Evolutionary conservation across 371 early-diverging fungal species (phyloP).

Genomic region (Mortierella sp.): DNA sequence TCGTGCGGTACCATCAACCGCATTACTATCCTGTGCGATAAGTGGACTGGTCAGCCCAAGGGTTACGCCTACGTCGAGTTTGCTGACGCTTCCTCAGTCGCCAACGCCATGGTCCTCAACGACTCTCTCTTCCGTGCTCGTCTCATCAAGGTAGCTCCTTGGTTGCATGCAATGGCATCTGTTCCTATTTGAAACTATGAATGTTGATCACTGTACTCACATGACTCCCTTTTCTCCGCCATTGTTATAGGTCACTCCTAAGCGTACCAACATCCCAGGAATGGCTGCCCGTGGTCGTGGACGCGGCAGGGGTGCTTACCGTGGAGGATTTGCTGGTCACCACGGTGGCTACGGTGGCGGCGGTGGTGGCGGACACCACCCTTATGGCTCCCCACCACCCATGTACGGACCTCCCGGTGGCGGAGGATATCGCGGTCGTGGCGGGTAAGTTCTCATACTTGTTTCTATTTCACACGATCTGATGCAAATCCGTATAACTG

Average conservation of each 20-base stretch:
- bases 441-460: slow-evolving; percentile 50
- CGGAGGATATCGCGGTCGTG: slow-evolving; percentile 66
- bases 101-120: slow-evolving; percentile 89
- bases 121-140: slow-evolving; percentile 93
- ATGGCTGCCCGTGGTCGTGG: slow-evolving; percentile 79
- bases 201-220: neutral
- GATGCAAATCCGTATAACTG: neutral
- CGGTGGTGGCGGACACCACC: slow-evolving; percentile 62
- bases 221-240: neutral
- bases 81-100: slow-evolving; percentile 87
- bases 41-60: slow-evolving; percentile 96
- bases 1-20: slow-evolving; percentile 98
- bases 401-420: slow-evolving; percentile 58
- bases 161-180: neutral
- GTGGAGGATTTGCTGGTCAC: slow-evolving; percentile 49
- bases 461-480: neutral
- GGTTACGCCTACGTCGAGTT: slow-evolving; percentile 99
- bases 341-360: slow-evolving; percentile 49
- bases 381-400: slow-evolving; percentile 43
- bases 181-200: neutral
- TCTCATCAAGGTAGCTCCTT: slow-evolving; percentile 77
- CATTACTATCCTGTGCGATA: slow-evolving; percentile 96
- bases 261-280: slow-evolving; percentile 97
- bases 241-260: slow-evolving; percentile 74
- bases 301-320: slow-evolving; percentile 24